Evolutionary conservation across 108 stramenopile genomes (phyloP).

Genomic region (Poteriospumella lacustris): DNA sequence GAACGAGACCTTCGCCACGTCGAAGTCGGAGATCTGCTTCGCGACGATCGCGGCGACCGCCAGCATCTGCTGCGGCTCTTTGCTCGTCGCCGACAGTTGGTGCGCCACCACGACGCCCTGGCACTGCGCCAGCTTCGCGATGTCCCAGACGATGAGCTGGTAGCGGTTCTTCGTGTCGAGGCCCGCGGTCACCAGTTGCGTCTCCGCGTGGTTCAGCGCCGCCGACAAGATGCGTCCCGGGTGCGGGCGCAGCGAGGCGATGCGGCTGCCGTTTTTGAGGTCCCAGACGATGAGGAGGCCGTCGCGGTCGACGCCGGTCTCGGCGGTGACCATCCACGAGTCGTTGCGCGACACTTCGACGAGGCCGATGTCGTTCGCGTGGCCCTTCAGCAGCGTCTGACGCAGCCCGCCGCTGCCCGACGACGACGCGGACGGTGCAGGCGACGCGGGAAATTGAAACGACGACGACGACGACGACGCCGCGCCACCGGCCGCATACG

Average conservation of each 20-base stretch:
- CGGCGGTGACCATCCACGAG: background rate
- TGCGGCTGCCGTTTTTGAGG: background rate
- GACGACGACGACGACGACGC: background rate
- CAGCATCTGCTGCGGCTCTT: background rate
- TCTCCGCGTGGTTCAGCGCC: background rate
- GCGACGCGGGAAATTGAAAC: background rate
- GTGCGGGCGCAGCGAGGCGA: background rate
- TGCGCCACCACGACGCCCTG: conserved; percentile 19
- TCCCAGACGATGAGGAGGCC: conserved; percentile 17
- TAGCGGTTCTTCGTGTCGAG: background rate
- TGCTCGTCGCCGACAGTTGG: background rate
- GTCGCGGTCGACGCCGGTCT: background rate
- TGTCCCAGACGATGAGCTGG: conserved; percentile 47
- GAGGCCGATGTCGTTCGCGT: background rate
- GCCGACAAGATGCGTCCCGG: background rate
- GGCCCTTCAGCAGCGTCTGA: conserved; percentile 11
- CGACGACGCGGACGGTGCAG: background rate
- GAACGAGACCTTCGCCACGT: conserved; percentile 32
- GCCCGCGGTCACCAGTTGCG: conserved; percentile 10
- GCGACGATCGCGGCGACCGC: conserved; percentile 35
- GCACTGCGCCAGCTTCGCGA: conserved; percentile 31
- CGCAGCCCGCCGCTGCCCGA: too few species aligned
- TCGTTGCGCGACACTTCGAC: conserved; percentile 13
- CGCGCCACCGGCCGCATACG: background rate
- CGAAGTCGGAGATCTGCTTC: conserved; percentile 46